Evolutionary conservation across 1,139 yeast genomes (phyloP).

Genomic region (Barnettozyma hawaiiensis): DNA sequence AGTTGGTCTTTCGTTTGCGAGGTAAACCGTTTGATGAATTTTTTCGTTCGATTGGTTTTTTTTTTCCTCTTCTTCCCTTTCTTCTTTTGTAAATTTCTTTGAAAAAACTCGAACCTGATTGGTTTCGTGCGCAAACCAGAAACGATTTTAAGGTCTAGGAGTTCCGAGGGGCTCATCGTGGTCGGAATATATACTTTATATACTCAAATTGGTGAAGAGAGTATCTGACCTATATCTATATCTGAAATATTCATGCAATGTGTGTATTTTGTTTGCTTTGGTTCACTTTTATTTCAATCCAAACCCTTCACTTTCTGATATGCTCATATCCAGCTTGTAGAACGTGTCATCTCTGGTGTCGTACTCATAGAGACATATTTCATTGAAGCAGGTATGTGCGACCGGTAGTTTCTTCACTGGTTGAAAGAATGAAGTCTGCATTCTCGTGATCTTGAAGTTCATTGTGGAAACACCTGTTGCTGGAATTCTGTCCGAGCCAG

Average conservation of each 20-base stretch:
- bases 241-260: not conserved
- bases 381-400: constrained; percentile 94
- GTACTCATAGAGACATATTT: constrained; percentile 72
- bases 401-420: constrained; percentile 59
- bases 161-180: not conserved
- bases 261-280: too few relatives aligned
- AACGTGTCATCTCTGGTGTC: constrained; percentile 44
- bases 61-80: too few relatives aligned
- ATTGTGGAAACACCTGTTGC: constrained; percentile 83
- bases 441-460: constrained; percentile 66
- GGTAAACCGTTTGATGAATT: constrained; percentile 2
- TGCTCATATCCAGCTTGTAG: constrained; percentile 56
- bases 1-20: constrained; percentile 1
- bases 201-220: too few relatives aligned
- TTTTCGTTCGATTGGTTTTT: constrained; percentile 10
- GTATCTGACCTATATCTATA: too few relatives aligned
- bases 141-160: not conserved
- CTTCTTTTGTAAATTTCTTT: constrained; percentile 12
- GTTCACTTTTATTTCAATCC: constrained; percentile 71
- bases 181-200: not conserved
- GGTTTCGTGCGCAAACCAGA: constrained; percentile 15
- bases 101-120: constrained; percentile 25
- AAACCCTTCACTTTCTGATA: constrained; percentile 79
- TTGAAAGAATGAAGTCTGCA: constrained; percentile 35
- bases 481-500: constrained; percentile 89